Evolutionary conservation across 1,139 yeast genomes (phyloP).

Genomic region (Yarrowia galli): DNA sequence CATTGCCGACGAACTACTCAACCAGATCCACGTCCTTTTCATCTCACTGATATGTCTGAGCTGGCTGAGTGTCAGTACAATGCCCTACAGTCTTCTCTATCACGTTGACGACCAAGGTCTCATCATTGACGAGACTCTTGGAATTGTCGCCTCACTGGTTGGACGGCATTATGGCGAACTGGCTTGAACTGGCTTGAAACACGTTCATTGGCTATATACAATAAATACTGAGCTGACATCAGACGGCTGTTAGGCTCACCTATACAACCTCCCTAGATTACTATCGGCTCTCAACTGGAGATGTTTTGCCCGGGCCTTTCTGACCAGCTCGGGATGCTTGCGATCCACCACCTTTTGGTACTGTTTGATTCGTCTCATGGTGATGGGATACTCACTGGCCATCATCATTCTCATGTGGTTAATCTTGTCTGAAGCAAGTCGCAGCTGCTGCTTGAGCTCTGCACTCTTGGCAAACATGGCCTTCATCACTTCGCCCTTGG

Average conservation of each 20-base stretch:
- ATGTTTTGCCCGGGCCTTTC: background rate
- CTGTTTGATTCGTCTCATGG: constrained; percentile 5
- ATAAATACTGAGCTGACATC: no score
- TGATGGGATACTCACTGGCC: background rate
- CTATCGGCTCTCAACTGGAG: background rate
- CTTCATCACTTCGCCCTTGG: background rate
- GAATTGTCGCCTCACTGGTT: no score
- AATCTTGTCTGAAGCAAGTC: background rate
- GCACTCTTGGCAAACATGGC: background rate
- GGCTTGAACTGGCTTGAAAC: background rate
- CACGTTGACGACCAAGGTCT: background rate
- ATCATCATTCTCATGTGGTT: background rate
- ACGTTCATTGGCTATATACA: background rate
- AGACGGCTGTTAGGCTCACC: no score
- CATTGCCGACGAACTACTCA: background rate
- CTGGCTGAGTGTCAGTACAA: background rate
- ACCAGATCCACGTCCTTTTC: no score
- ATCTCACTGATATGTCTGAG: no score
- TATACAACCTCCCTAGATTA: background rate
- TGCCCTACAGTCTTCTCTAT: background rate
- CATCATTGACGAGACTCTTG: background rate
- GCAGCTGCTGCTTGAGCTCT: background rate
- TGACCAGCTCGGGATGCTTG: background rate
- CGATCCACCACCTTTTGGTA: background rate
- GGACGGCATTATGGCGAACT: no score